phyloP scores from a whole-genome alignment of 2,329 filamentous ascomycete species.

The Xylaria sp. region DNA sequence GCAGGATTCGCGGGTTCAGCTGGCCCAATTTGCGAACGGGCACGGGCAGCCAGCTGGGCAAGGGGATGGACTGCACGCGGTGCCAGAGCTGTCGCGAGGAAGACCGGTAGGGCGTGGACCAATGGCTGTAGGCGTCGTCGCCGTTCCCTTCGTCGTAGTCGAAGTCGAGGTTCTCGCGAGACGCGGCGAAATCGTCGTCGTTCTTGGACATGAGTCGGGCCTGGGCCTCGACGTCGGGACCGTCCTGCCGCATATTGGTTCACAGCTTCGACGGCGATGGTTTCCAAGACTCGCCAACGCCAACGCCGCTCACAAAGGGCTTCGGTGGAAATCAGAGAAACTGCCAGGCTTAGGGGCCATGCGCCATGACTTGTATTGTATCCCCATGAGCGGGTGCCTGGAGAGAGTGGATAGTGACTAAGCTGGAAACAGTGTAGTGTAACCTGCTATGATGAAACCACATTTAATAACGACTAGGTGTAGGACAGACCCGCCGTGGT shows the following conservation, averaged over 20 bases:
- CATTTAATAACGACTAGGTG: not conserved
- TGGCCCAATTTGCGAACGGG: slow-evolving; percentile 42
- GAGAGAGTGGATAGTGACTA: not conserved
- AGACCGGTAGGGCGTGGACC: slow-evolving; percentile 31
- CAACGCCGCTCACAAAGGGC: not conserved
- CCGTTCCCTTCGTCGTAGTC: slow-evolving; percentile 36
- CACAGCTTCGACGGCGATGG: not conserved
- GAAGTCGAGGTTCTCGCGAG: slow-evolving; percentile 41
- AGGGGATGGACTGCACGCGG: slow-evolving; percentile 38
- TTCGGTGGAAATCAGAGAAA: slow-evolving; percentile 3
- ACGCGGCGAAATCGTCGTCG: slow-evolving; percentile 1
- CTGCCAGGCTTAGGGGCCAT: not conserved
- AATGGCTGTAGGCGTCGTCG: slow-evolving; percentile 34
- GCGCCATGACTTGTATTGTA: slow-evolving; percentile 11
- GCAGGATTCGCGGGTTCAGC: slow-evolving; percentile 41
- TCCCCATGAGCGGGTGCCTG: slow-evolving; percentile 1
- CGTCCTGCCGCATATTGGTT: slow-evolving; percentile 38
- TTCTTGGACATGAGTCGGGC: slow-evolving; percentile 41
- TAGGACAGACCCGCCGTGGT: not conserved
- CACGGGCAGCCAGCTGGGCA: slow-evolving; percentile 40
- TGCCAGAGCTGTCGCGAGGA: slow-evolving; percentile 38
- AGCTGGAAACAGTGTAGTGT: slow-evolving; percentile 4
- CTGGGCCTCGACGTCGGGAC: slow-evolving; percentile 43
- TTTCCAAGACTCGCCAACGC: slow-evolving; percentile 3
- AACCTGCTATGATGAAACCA: not conserved